A percentile compares a stretch with the other conserved stretches of the same genome.
phyloP scores from a whole-genome alignment of 306 rosid genomes.

The Cucumis cinereus region DNA sequence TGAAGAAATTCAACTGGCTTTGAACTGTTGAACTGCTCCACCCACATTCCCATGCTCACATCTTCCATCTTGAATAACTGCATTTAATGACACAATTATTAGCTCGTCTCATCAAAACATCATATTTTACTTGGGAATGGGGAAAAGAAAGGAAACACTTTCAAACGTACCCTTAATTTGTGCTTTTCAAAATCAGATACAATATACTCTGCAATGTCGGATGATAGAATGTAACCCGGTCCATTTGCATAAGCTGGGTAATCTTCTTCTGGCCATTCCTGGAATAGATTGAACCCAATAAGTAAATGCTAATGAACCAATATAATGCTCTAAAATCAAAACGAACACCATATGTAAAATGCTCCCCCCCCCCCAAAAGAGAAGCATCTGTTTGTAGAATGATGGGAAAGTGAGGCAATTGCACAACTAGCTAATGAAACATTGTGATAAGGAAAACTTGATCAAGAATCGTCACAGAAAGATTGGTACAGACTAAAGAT shows the following conservation, averaged over 20 bases:
- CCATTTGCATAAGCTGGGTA: constrained; percentile 93
- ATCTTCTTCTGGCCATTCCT: constrained; percentile 97
- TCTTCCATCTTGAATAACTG: constrained; percentile 96
- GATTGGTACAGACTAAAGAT: not conserved
- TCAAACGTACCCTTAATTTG: constrained; percentile 47
- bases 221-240: constrained; percentile 74
- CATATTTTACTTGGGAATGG: not conserved
- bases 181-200: constrained; percentile 57
- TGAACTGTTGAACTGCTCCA: constrained; percentile 58
- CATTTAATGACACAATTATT: not conserved
- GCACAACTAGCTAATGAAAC: not conserved
- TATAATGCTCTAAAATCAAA: not conserved
- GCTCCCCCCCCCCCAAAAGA: not conserved
- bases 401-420: not conserved
- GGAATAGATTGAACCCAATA: not conserved
- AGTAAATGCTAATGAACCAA: not conserved
- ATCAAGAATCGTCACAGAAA: not conserved
- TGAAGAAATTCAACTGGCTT: constrained; percentile 51
- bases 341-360: not conserved
- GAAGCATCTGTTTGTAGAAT: not conserved
- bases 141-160: not conserved
- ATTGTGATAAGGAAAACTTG: not conserved
- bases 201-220: constrained; percentile 56
- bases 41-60: constrained; percentile 99
- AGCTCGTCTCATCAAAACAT: not conserved